These are phyloP conservation scores for Termitomyces sp. DNA, from an alignment of 768 basidiomycete genomes.

Conservation along the genomic window DNA sequence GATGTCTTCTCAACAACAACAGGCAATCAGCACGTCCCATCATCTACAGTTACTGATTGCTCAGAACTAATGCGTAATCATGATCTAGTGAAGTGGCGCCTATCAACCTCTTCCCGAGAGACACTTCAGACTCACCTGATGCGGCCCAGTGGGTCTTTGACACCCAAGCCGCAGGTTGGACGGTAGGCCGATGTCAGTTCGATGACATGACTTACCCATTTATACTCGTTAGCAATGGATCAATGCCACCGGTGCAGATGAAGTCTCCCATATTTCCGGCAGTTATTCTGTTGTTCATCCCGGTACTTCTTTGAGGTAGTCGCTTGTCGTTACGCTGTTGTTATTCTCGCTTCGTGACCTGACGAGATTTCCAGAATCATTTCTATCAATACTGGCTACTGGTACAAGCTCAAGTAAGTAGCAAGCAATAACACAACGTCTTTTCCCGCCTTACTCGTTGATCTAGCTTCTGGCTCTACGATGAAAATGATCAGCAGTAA, in stretches of 20 bases:
- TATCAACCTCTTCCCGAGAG: constrained; percentile 52
- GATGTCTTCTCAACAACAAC: constrained; percentile 1
- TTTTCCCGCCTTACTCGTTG: not conserved
- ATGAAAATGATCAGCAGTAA: constrained; percentile 40
- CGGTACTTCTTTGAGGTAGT: constrained; percentile 44
- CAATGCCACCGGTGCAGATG: constrained; percentile 30
- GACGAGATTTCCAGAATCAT: constrained; percentile 35
- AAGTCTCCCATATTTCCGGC: constrained; percentile 44
- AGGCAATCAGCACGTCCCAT: constrained; percentile 44
- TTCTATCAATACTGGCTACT: constrained; percentile 55
- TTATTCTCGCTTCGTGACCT: no score
- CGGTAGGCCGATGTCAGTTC: constrained; percentile 21
- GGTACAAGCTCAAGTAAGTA: constrained; percentile 52
- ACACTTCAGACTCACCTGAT: constrained; percentile 29
- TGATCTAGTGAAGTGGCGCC: constrained; percentile 47
- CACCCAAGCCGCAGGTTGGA: constrained; percentile 42
- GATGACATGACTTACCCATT: not conserved
- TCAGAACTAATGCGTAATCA: not conserved
- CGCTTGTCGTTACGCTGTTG: not conserved
- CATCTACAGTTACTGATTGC: not conserved
- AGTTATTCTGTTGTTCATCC: constrained; percentile 46
- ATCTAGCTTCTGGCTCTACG: constrained; percentile 54
- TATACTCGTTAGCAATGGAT: constrained; percentile 36
- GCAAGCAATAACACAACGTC: not conserved
- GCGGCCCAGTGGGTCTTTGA: constrained; percentile 55